These are phyloP conservation scores for Gnomoniopsis sp. DNA, from an alignment of 2,329 filamentous ascomycete species.

Conservation along the genomic window DNA sequence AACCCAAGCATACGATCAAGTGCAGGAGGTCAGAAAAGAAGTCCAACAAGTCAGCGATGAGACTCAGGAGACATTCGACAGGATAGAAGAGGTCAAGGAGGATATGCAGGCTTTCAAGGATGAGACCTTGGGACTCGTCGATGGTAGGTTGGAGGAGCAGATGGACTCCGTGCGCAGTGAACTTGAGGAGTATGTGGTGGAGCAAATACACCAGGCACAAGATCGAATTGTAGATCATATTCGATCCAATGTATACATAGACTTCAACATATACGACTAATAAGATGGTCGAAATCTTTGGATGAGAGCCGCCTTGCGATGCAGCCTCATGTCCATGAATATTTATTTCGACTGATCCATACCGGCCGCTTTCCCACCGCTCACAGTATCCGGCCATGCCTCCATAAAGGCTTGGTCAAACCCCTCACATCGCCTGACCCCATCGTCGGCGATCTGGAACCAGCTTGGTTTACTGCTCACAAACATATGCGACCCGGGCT, in stretches of 20 bases:
- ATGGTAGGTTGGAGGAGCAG: background rate
- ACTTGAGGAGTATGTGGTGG: slow-evolving; percentile 6
- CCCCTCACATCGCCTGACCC: background rate
- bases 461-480: background rate
- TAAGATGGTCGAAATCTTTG: background rate
- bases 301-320: background rate
- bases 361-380: background rate
- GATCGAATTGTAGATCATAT: slow-evolving; percentile 4
- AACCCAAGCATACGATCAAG: background rate
- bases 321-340: background rate
- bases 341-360: background rate
- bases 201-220: background rate
- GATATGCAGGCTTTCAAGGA: background rate
- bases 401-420: background rate
- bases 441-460: background rate
- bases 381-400: background rate
- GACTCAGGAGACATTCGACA: background rate
- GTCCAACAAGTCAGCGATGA: background rate
- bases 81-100: background rate
- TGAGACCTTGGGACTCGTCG: background rate
- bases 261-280: slow-evolving; percentile 12
- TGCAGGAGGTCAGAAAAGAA: background rate
- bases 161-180: background rate
- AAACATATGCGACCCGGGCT: too few relatives aligned
- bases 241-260: slow-evolving; percentile 4